Evolutionary conservation across 306 rosid genomes (phyloP).

Genomic region (Prunus fruticosa): DNA sequence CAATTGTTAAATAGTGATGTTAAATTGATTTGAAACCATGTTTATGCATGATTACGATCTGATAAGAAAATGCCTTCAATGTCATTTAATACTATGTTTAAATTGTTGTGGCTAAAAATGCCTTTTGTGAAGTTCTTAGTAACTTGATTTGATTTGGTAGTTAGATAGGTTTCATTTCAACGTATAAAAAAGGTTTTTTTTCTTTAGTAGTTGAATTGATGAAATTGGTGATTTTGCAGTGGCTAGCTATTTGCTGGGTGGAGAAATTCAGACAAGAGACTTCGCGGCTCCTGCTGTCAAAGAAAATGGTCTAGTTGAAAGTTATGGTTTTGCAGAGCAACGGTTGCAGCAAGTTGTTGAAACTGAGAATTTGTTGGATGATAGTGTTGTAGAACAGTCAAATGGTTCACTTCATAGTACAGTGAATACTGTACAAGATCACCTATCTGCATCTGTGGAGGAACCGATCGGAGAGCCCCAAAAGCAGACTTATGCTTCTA

Average conservation of each 20-base stretch:
- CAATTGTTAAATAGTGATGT: constrained; percentile 4
- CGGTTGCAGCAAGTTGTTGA: constrained; percentile 57
- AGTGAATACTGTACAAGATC: constrained; percentile 53
- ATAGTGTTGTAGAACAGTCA: constrained; percentile 49
- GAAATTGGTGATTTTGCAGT: constrained; percentile 49
- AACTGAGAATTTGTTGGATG: constrained; percentile 55
- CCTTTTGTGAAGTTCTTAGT: neutral
- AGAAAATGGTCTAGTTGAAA: constrained; percentile 64
- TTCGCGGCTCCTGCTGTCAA: constrained; percentile 54
- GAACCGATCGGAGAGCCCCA: constrained; percentile 86
- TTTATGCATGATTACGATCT: neutral
- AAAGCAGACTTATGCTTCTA: constrained; percentile 94
- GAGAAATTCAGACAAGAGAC: constrained; percentile 75
- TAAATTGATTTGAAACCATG: constrained; percentile 8
- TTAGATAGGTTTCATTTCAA: constrained; percentile 3
- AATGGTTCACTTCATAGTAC: constrained; percentile 60
- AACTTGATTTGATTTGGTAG: constrained; percentile 1
- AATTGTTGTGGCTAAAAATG: neutral
- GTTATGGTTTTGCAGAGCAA: constrained; percentile 69
- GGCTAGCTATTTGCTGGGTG: constrained; percentile 60
- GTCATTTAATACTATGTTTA: too few relatives aligned
- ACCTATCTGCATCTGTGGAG: constrained; percentile 56
- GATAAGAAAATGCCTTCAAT: neutral
- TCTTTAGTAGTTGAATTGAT: constrained; percentile 14
- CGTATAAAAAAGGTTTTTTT: neutral